Base-by-base conservation (phyloP, 306 rosid species). In the Echinosophora koreensis region DNA sequence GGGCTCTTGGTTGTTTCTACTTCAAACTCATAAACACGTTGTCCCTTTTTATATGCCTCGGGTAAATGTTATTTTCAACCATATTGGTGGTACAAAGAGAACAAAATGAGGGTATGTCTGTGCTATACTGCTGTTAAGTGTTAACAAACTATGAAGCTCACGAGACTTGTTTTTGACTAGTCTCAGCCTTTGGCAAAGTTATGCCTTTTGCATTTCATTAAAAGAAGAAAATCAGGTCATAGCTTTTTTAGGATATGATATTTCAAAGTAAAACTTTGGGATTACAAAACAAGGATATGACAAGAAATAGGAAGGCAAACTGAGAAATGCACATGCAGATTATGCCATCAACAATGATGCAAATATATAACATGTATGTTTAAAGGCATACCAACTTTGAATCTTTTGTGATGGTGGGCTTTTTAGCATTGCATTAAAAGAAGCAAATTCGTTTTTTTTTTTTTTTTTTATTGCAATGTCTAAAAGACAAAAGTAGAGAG, bases 201-300 rank as follows among this genome's bases (percentile, higher is more conserved):
- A 79, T 44, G 85, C 87, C 86, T 88, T 93, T 87, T 86, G 81
- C 82, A 81, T 76, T 92, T 90, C 97, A 86, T 94, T 61, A 89
- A 94, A 90, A 89, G 92, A 82, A 84, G 92, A 34, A 82, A 88
- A 83, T 28, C 81, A 73, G 74, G 83, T 83, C 84, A 83, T 87
- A 87, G 86, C 83, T 59, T 87, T 87, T 78, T 74, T 81, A 76
- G 82, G 84, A 77, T 69, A 65, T 67, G 74, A 60, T 71, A 72
- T 72, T 73, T 73, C 73, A 84, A 90, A 87, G 82, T 64, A 80
- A 77, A 77, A 77, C 55, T 57, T 78, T 12, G 64, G 80, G 84
- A 81, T 80, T 37, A 80, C 22, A 72, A 82, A 74, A 71, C 84
- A 72, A 77, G 44, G 81, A 85, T 72, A 44, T 65, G 80, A 77